Evolutionary conservation across 1,284 basidiomycete species (phyloP).

Genomic region (Ceratobasidium sp.): DNA sequence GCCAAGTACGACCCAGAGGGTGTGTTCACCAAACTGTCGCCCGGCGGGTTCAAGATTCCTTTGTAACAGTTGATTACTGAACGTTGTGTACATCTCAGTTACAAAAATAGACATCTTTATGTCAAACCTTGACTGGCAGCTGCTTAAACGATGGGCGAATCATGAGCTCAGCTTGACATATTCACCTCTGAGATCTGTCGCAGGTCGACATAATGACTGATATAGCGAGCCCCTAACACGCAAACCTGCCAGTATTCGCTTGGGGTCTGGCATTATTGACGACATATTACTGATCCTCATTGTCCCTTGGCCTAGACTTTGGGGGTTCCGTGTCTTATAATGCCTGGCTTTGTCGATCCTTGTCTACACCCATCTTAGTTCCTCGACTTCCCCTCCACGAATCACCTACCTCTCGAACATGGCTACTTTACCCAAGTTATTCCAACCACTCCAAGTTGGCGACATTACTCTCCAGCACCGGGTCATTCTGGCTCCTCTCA

Average conservation of each 20-base stretch:
- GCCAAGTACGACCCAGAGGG: not conserved
- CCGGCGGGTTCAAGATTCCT: constrained; percentile 16
- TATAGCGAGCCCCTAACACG: no score
- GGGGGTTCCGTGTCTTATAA: no score
- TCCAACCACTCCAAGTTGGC: constrained; percentile 34
- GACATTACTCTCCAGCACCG: constrained; percentile 46
- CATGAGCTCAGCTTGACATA: no score
- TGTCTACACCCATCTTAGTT: no score
- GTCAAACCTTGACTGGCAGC: not conserved
- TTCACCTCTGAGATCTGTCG: no score
- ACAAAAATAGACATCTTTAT: not conserved
- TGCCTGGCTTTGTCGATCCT: no score
- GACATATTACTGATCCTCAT: no score
- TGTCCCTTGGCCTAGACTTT: no score
- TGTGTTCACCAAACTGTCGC: not conserved
- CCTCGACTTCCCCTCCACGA: no score
- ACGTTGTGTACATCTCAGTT: not conserved
- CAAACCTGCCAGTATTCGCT: no score
- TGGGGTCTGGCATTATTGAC: no score
- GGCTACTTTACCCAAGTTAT: constrained; percentile 6
- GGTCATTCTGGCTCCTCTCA: constrained; percentile 49
- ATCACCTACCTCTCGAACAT: not conserved
- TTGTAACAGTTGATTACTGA: not conserved
- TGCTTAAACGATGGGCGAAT: not conserved
- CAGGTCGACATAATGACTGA: no score